Evolutionary conservation across 345 rosid species (phyloP).

Genomic region (Cardamine resedifolia): DNA sequence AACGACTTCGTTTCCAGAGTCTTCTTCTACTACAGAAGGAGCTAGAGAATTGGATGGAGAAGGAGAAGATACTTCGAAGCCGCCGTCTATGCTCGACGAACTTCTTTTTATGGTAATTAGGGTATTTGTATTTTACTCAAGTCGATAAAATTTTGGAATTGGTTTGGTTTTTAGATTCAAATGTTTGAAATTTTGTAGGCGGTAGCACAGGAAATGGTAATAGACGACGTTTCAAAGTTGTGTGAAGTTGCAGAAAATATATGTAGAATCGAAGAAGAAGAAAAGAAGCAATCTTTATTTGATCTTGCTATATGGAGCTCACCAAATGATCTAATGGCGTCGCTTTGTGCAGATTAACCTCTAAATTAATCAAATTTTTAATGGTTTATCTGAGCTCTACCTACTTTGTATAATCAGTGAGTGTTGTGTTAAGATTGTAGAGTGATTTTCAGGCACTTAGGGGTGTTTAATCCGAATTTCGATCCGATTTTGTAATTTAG

Average conservation of each 20-base stretch:
- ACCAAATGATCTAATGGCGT: constrained; percentile 63
- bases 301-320: constrained; percentile 80
- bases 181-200: constrained; percentile 42
- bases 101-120: constrained; percentile 64
- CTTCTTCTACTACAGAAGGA: neutral
- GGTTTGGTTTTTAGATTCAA: neutral
- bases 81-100: constrained; percentile 45
- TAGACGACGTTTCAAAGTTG: constrained; percentile 49
- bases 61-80: constrained; percentile 26
- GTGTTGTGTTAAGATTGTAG: constrained; percentile 1
- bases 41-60: neutral
- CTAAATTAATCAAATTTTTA: neutral
- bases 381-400: neutral
- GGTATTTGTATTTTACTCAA: neutral
- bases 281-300: constrained; percentile 40
- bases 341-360: constrained; percentile 49
- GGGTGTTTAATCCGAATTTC: neutral
- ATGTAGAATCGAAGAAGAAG: constrained; percentile 53
- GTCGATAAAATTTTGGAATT: neutral
- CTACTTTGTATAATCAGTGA: constrained; percentile 27
- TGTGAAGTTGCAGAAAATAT: constrained; percentile 70
- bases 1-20: constrained; percentile 24
- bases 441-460: neutral
- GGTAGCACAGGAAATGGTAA: constrained; percentile 61
- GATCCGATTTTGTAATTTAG: neutral